phyloP scores from a whole-genome alignment of 148 eudicot genomes.

The Simmondsia chinensis region DNA sequence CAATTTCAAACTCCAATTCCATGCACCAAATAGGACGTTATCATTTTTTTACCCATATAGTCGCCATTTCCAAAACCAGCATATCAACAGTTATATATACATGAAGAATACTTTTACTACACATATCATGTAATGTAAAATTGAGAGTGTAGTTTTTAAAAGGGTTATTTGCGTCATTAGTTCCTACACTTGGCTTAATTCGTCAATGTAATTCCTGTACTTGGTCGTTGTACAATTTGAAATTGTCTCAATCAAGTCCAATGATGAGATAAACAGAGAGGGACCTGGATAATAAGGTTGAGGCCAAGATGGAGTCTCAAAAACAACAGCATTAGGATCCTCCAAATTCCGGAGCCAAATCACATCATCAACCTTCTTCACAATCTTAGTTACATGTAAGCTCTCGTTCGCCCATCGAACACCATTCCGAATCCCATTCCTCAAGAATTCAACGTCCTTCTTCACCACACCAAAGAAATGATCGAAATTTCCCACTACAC shows the following conservation, averaged over 20 bases:
- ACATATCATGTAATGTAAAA: no score
- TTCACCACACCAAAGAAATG: conserved; percentile 44
- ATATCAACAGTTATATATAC: no score
- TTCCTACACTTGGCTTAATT: no score
- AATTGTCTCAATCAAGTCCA: background rate
- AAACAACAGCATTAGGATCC: conserved; percentile 26
- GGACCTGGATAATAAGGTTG: conserved; percentile 78
- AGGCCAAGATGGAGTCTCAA: conserved; percentile 46
- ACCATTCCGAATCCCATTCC: conserved; percentile 26
- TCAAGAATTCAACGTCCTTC: conserved; percentile 52
- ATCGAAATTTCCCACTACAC: conserved; percentile 25
- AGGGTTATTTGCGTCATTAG: no score
- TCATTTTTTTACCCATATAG: no score
- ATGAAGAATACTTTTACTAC: background rate
- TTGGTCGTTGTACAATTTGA: background rate
- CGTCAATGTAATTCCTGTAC: background rate
- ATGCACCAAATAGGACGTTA: no score
- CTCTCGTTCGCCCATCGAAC: conserved; percentile 45
- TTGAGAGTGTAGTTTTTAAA: no score
- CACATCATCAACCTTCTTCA: conserved; percentile 40
- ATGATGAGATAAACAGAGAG: background rate
- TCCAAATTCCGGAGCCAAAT: conserved; percentile 71
- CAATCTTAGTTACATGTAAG: conserved; percentile 33
- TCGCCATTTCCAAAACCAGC: no score
- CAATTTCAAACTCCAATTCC: no score